Base-by-base conservation (phyloP, 176 grass and related monocot species). In the Oropetium thomaeum region DNA sequence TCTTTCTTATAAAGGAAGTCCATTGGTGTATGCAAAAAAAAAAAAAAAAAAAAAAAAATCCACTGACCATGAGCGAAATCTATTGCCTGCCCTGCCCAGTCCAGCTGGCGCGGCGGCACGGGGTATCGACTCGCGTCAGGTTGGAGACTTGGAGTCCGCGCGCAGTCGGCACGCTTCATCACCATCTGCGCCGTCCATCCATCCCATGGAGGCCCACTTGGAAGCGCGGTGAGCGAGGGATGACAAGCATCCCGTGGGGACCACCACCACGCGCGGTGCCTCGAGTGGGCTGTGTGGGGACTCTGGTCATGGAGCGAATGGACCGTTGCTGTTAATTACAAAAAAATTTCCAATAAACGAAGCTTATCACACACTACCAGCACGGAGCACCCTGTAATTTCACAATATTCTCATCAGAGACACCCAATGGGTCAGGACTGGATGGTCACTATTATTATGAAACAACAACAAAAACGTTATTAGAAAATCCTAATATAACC, bases 251-350 rank as follows among this genome's bases (percentile, higher is more conserved):
- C 77, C 33, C 44, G 64, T 66, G 79, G 84, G 84, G 79, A 73
- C 85, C 85, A 73, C 85, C 85, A 73, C 60, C 85, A 82, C 67
- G 51, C 84, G 71, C 63, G 69, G 69, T 40, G 76, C 26, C 58
- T 82, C 66, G 23, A 71, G 79, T 31, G 38, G 73, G 42, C 78
- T 40, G 58, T n/a, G 33, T n/a, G 17, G 49, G 67, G 79, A 78
- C 85, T 78, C 60, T 20, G 40, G 72, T 77, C 73, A 76, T 71
- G n/a, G 26, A 67, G 13, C 13, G 84, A 49, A 20, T 67, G 79
- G 67, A 87, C 73, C 79, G 73, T 78, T 67, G 79, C 74, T 61
- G 79, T 82, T 78, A 82, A n/a, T n/a, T n/a, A n/a, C n/a, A n/a
- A n/a, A n/a, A n/a, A 82, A 82, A 71, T 33, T 32, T 39, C 30